Base-by-base conservation (phyloP, 768 basidiomycete genomes). In the Rhodotorula babjevae region DNA sequence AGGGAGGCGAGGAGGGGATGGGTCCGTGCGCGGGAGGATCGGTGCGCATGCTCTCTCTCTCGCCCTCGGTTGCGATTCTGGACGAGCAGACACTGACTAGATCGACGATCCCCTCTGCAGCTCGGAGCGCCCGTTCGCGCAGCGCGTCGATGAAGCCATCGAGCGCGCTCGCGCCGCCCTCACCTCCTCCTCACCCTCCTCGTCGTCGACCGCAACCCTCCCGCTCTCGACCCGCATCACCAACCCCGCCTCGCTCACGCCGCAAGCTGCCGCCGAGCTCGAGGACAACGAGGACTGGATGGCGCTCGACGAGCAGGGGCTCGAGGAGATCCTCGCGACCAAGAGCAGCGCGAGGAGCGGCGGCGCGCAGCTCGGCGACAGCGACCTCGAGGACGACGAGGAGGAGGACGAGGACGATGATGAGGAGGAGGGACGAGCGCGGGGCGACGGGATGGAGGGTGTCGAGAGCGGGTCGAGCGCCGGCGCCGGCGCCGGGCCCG, bases 251-350 rank as follows among this genome's bases (percentile, higher is more conserved):
- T 33, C 47, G 15, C 29, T 67, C 50, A 49, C 62, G 60, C 7
- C 23, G 61, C 21, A 31, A 2, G 16, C 18, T 0, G 27, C 49
- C 10, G 50, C n/a, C 27, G 31, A 27, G 12, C 59, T 73, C n/a
- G 92, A 94, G 79, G 89, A 90, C 75, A 80, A 84, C 15, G 93
- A 95, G 72, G 85, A 85, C 2, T 99, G 96, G 96, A 83, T 97
- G n/a, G 87, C 62, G 36, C 67, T 78, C 36, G 75, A 77, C 42
- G 67, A 74, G 55, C 55, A 63, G 14, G 69, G 71, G 11, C 46
- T 79, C 7, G 78, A 79, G 46, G 72, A 73, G 2, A 56, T 79
- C 25, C 58, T 79, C 31, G 50, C 50, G 23, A 12, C 50, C 73
- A 11, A 72, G 79, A 14, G 67, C 56, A 21, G 57, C 53, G 67